phyloP scores from a whole-genome alignment of 345 rosid genomes.

The Pugionium cornutum region DNA sequence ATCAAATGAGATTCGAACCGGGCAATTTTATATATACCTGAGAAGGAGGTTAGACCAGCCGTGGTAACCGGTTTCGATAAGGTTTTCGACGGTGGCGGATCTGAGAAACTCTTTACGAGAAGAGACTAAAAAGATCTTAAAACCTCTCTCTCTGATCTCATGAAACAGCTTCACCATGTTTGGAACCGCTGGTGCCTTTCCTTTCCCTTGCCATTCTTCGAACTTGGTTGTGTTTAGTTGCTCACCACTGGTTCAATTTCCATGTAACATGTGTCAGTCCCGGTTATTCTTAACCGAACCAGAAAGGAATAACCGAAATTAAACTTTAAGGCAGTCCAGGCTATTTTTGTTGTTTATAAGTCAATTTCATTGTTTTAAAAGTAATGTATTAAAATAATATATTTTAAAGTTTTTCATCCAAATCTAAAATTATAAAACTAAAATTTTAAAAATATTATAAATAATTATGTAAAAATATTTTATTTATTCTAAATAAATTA shows the following conservation, averaged over 20 bases:
- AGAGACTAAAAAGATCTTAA: constrained; percentile 72
- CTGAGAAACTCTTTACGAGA: constrained; percentile 69
- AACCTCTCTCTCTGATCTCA: constrained; percentile 62
- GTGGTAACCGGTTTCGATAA: constrained; percentile 71
- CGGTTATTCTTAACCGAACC: background rate
- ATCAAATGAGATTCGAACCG: background rate
- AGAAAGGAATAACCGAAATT: no score
- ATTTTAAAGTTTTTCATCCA: no score
- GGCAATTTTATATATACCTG: constrained; percentile 44
- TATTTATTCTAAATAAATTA: no score
- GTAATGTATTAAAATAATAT: no score
- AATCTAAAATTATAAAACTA: no score
- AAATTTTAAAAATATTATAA: no score
- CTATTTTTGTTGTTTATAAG: no score
- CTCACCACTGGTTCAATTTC: constrained; percentile 54
- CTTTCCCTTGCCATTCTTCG: constrained; percentile 67
- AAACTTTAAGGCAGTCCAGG: no score
- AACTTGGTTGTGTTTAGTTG: constrained; percentile 53
- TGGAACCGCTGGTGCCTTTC: constrained; percentile 73
- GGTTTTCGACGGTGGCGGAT: constrained; percentile 79
- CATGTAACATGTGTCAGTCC: constrained; percentile 24
- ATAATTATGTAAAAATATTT: no score
- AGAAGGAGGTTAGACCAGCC: constrained; percentile 71
- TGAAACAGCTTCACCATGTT: constrained; percentile 56
- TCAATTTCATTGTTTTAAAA: no score